Conservation (phyloP, 371 early-diverging fungal species). For the Sporodiniella umbellata region DNA sequence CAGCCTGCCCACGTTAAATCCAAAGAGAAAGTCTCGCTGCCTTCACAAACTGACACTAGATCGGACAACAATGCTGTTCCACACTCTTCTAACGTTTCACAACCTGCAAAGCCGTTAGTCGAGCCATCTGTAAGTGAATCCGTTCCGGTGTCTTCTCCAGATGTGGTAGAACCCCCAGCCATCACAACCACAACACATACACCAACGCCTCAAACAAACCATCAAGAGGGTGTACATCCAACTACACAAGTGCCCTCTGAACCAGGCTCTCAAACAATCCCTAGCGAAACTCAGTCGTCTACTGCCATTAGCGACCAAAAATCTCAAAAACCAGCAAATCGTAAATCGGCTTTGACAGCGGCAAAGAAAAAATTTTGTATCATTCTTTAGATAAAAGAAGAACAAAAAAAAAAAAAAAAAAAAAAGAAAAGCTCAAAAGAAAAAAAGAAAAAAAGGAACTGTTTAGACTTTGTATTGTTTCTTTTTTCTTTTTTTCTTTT, state of each 20-base stretch:
- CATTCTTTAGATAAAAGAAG: not conserved
- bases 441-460: too few relatives aligned
- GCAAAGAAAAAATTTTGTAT: not conserved
- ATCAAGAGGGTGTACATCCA: too few relatives aligned
- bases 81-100: not conserved
- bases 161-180: too few relatives aligned
- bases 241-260: too few relatives aligned
- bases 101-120: constrained; percentile 12
- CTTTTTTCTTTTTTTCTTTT: not conserved
- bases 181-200: too few relatives aligned
- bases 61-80: too few relatives aligned
- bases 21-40: not conserved
- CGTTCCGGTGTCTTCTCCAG: too few relatives aligned
- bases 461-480: not conserved
- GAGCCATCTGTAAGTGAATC: too few relatives aligned
- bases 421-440: too few relatives aligned
- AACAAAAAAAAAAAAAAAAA: not conserved
- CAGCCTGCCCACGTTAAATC: constrained; percentile 4
- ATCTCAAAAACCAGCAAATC: not conserved
- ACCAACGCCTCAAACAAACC: too few relatives aligned
- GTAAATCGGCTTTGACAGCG: not conserved
- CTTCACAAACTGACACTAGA: too few relatives aligned
- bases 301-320: not conserved
- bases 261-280: too few relatives aligned
- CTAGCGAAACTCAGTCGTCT: not conserved